A percentile compares a stretch with the other conserved stretches of the same genome.
phyloP scores from a whole-genome alignment of 2,329 filamentous ascomycete genomes.

The Monilinia laxa region DNA sequence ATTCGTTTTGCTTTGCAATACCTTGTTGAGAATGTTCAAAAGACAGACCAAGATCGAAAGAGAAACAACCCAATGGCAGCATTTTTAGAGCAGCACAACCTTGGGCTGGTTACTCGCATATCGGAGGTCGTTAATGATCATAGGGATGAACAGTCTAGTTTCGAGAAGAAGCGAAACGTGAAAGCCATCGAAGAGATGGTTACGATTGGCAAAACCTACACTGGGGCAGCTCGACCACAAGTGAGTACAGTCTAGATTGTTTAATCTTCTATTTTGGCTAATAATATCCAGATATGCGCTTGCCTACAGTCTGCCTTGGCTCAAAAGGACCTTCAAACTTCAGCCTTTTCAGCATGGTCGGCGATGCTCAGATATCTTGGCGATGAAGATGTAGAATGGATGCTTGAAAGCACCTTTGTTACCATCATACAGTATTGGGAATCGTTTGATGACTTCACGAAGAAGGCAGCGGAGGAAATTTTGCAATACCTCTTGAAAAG shows the following conservation, averaged over 20 bases:
- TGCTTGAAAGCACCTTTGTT: conserved; percentile 88
- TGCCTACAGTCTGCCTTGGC: conserved; percentile 83
- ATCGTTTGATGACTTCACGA: conserved; percentile 60
- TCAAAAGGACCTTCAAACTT: conserved; percentile 69
- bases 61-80: conserved; percentile 62
- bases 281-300: conserved; percentile 69
- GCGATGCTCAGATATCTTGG: conserved; percentile 73
- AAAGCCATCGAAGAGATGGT: conserved; percentile 88
- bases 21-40: conserved; percentile 43
- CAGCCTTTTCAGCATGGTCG: conserved; percentile 82
- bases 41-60: conserved; percentile 34
- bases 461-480: conserved; percentile 58
- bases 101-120: conserved; percentile 83
- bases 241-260: conserved; percentile 56
- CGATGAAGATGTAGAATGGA: conserved; percentile 72
- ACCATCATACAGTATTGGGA: conserved; percentile 81
- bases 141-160: conserved; percentile 53
- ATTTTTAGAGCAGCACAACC: conserved; percentile 79
- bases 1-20: conserved; percentile 41
- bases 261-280: not conserved
- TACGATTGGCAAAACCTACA: conserved; percentile 67
- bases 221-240: conserved; percentile 81
- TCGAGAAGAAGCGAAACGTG: conserved; percentile 75
- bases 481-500: conserved; percentile 49
- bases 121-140: conserved; percentile 75